These are phyloP conservation scores for Saccharomyces paradoxus DNA, from an alignment of 805 yeast genomes.

Conservation along the genomic window DNA sequence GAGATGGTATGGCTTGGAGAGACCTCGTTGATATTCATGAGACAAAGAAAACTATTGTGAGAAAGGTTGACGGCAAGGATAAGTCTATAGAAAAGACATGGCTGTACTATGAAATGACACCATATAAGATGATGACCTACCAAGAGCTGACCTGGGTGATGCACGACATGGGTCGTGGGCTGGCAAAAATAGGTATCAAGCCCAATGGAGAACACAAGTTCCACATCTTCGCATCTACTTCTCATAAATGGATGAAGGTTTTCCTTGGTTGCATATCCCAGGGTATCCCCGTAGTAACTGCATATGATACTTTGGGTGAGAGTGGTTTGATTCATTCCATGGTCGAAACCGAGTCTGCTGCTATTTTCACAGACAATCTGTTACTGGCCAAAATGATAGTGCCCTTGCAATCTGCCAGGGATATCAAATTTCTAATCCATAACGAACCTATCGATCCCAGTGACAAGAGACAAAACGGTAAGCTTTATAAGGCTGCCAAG, in stretches of 20 bases:
- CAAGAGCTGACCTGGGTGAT: slow-evolving; percentile 45
- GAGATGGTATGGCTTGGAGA: slow-evolving; percentile 70
- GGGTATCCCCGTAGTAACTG: slow-evolving; percentile 84
- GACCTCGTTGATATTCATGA: slow-evolving; percentile 61
- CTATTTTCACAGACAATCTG: slow-evolving; percentile 76
- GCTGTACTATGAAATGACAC: slow-evolving; percentile 72
- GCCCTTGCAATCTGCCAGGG: slow-evolving; percentile 62
- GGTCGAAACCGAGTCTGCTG: slow-evolving; percentile 68
- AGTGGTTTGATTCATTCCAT: slow-evolving; percentile 80
- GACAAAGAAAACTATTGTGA: slow-evolving; percentile 68
- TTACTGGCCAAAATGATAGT: slow-evolving; percentile 57
- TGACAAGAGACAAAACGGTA: slow-evolving; percentile 57
- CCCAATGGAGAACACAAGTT: slow-evolving; percentile 54
- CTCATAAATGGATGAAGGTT: slow-evolving; percentile 84
- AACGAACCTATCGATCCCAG: slow-evolving; percentile 49
- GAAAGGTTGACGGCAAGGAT: slow-evolving; percentile 70
- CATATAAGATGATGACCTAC: slow-evolving; percentile 60
- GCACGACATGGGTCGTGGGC: slow-evolving; percentile 61
- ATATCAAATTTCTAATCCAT: slow-evolving; percentile 64
- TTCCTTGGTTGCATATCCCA: slow-evolving; percentile 74
- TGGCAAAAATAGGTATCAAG: slow-evolving; percentile 59
- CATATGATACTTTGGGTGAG: slow-evolving; percentile 92
- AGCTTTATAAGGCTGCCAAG: slow-evolving; percentile 46
- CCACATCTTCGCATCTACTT: slow-evolving; percentile 83
- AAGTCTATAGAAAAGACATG: slow-evolving; percentile 73